Percentiles rank a stretch among this genome's conserved stretches.
These are phyloP conservation scores for Trichosporon coremiiforme DNA, from an alignment of 1,284 basidiomycete genomes.

Conservation along the genomic window DNA sequence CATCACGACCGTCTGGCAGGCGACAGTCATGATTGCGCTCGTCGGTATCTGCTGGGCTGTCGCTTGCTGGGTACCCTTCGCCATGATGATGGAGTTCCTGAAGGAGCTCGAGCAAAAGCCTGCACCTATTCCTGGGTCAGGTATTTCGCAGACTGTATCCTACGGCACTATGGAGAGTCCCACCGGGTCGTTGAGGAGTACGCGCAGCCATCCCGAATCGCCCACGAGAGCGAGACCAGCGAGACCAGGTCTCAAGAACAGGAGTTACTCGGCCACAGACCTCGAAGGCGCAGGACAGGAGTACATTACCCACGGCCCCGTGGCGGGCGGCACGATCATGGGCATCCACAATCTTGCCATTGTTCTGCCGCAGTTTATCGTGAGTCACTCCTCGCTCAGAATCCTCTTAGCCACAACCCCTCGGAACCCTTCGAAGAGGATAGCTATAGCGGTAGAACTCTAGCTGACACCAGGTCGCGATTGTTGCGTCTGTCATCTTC, in stretches of 20 bases:
- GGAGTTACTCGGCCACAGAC: slow-evolving; percentile 64
- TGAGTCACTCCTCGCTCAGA: slow-evolving; percentile 57
- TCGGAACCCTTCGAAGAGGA: too few species aligned
- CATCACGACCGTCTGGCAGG: slow-evolving; percentile 73
- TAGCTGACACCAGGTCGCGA: slow-evolving; percentile 67
- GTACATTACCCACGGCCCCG: slow-evolving; percentile 60
- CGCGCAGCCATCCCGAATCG: slow-evolving; percentile 6
- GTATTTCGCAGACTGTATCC: background rate
- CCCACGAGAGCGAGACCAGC: slow-evolving; percentile 13
- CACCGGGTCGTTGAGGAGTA: background rate
- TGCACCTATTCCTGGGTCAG: background rate
- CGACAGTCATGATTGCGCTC: slow-evolving; percentile 75
- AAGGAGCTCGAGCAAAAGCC: slow-evolving; percentile 66
- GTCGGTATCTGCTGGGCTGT: slow-evolving; percentile 94
- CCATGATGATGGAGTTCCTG: slow-evolving; percentile 89
- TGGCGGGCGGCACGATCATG: slow-evolving; percentile 89
- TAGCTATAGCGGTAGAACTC: too few species aligned
- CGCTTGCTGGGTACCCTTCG: slow-evolving; percentile 74
- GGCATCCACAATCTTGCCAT: slow-evolving; percentile 95
- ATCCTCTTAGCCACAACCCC: too few species aligned
- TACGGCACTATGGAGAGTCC: slow-evolving; percentile 7
- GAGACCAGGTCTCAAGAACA: slow-evolving; percentile 11
- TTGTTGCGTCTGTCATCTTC: slow-evolving; percentile 89
- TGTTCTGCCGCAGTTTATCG: slow-evolving; percentile 87
- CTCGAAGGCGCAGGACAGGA: slow-evolving; percentile 57